A percentile compares a stretch with the other conserved stretches of the same genome.
These are phyloP conservation scores for Effrenium voratum DNA, from an alignment of 73 alveolate genomes.

Conservation along the genomic window DNA sequence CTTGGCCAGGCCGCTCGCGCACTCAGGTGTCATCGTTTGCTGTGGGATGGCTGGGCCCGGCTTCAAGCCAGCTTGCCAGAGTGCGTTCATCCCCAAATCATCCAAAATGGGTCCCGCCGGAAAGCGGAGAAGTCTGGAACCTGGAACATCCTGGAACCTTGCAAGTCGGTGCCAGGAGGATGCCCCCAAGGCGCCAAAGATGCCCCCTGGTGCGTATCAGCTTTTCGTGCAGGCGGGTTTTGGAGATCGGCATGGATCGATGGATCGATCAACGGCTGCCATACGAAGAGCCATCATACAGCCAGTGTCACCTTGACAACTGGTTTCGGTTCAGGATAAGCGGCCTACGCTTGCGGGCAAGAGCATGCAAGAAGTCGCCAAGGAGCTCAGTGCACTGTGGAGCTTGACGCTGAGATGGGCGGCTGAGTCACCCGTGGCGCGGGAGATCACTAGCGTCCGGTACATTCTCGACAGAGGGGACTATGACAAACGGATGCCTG, in stretches of 20 bases:
- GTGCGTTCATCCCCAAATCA: too few relatives aligned
- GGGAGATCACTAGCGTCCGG: background rate
- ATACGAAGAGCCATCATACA: background rate
- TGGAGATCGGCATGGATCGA: too few relatives aligned
- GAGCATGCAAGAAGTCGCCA: background rate
- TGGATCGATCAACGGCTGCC: too few relatives aligned
- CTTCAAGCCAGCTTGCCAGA: too few relatives aligned
- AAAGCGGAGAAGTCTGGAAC: background rate
- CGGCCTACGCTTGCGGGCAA: slow-evolving; percentile 30
- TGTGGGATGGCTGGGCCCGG: too few relatives aligned
- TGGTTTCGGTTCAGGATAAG: slow-evolving; percentile 20
- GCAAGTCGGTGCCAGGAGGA: background rate
- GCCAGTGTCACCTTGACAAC: background rate
- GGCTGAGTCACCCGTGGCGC: background rate
- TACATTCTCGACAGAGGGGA: too few relatives aligned
- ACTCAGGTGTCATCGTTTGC: too few relatives aligned
- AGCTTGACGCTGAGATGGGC: background rate
- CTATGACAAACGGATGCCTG: too few relatives aligned
- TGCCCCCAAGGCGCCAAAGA: slow-evolving; percentile 67
- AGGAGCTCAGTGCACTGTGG: slow-evolving; percentile 45
- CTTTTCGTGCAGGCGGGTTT: slow-evolving; percentile 49
- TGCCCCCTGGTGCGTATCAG: slow-evolving; percentile 51
- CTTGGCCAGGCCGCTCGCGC: slow-evolving; percentile 18
- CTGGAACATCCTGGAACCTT: background rate
- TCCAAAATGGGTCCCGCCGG: background rate